Conservation (phyloP, 257 asterid genomes). For the Primulina huaijiensis region DNA sequence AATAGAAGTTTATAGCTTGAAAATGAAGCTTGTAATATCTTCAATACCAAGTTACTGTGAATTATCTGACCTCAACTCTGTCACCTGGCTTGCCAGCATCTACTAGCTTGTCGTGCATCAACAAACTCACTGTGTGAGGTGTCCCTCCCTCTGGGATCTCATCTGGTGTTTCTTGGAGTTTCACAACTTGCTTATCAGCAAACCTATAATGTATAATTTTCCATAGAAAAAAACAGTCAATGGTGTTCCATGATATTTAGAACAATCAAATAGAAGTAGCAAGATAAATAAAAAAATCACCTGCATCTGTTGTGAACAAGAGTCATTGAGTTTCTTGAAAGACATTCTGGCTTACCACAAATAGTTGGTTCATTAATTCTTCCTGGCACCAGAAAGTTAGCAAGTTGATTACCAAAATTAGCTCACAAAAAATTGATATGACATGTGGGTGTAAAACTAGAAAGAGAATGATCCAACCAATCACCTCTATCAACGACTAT, state of each 20-base stretch:
- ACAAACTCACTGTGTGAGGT: constrained; percentile 95
- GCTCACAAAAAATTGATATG: background rate
- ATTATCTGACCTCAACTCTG: constrained; percentile 79
- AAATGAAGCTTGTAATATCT: background rate
- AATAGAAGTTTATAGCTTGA: background rate
- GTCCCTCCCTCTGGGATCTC: constrained; percentile 99
- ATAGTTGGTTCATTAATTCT: constrained; percentile 74
- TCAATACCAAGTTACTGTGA: constrained; percentile 12
- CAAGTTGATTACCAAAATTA: constrained; percentile 12
- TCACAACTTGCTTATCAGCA: constrained; percentile 97
- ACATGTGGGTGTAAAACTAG: background rate
- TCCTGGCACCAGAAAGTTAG: constrained; percentile 43
- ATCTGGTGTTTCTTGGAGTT: constrained; percentile 97
- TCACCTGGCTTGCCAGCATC: constrained; percentile 99
- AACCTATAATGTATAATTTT: constrained; percentile 40
- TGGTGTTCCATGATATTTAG: background rate
- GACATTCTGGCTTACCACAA: constrained; percentile 88
- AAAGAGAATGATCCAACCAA: constrained; percentile 10
- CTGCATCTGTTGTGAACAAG: constrained; percentile 97
- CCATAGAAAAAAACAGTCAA: constrained; percentile 18
- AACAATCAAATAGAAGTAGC: background rate
- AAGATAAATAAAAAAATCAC: constrained; percentile 33
- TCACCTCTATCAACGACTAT: constrained; percentile 87
- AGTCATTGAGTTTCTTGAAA: constrained; percentile 80
- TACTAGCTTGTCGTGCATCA: constrained; percentile 95